These are phyloP conservation scores for Chlamydomonas sp. DNA, from an alignment of 139 green algal genomes.

Conservation along the genomic window DNA sequence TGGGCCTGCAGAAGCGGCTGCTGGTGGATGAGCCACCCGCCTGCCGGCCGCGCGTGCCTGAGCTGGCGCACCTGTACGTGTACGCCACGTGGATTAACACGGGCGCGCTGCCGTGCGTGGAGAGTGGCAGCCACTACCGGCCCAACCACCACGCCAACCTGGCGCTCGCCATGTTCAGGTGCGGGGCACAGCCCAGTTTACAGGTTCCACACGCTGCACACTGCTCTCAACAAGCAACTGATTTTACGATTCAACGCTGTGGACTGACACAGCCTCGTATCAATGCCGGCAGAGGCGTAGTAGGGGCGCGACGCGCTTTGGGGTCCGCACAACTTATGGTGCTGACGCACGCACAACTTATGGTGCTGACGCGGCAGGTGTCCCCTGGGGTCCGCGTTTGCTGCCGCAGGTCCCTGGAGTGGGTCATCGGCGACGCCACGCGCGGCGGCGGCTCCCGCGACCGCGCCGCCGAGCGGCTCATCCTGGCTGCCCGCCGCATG, in stretches of 20 bases:
- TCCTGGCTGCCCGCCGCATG: slow-evolving; percentile 76
- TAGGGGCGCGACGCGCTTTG: too few species aligned
- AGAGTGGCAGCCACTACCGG: slow-evolving; percentile 92
- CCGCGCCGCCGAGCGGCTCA: slow-evolving; percentile 7
- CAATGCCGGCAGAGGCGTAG: too few species aligned
- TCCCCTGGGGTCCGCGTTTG: too few species aligned
- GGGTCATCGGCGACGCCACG: slow-evolving; percentile 68
- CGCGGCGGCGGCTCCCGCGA: slow-evolving; percentile 17
- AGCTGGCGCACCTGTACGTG: slow-evolving; percentile 51
- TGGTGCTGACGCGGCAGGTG: too few species aligned
- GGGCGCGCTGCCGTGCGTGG: slow-evolving; percentile 90
- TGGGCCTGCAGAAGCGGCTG: slow-evolving; percentile 77
- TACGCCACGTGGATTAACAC: slow-evolving; percentile 91
- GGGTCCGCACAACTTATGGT: too few species aligned
- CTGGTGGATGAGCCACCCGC: slow-evolving; percentile 76
- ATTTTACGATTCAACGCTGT: too few species aligned
- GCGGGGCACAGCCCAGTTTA: background rate
- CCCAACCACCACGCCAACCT: slow-evolving; percentile 94
- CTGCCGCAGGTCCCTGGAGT: slow-evolving; percentile 71
- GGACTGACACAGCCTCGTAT: too few species aligned
- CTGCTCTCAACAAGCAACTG: too few species aligned
- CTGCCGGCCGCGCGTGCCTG: slow-evolving; percentile 62
- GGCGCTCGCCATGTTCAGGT: slow-evolving; percentile 86
- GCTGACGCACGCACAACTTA: too few species aligned
- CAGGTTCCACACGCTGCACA: background rate